phyloP scores from a whole-genome alignment of 768 basidiomycete genomes.

The Suillus bovinus region DNA sequence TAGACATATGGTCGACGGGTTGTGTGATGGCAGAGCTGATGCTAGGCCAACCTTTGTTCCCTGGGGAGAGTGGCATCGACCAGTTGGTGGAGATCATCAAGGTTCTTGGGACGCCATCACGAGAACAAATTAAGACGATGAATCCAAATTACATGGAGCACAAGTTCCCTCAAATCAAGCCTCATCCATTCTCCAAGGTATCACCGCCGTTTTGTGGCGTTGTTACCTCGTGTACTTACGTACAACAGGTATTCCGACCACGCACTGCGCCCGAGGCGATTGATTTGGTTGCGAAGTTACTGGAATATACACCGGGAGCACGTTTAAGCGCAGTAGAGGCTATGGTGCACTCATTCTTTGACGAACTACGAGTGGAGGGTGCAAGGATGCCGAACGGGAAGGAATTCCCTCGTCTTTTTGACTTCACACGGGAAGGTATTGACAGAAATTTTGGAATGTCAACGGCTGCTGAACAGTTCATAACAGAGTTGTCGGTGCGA shows the following conservation, averaged over 20 bases:
- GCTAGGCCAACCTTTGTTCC: slow-evolving; percentile 98
- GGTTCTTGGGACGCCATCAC: slow-evolving; percentile 95
- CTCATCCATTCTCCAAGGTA: slow-evolving; percentile 98
- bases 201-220: slow-evolving; percentile 16
- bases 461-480: slow-evolving; percentile 10
- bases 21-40: slow-evolving; percentile 99
- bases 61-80: slow-evolving; percentile 98
- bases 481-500: slow-evolving; percentile 88
- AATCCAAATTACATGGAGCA: slow-evolving; percentile 99
- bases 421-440: slow-evolving; percentile 96
- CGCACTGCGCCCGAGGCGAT: slow-evolving; percentile 96
- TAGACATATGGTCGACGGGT: slow-evolving; percentile 99
- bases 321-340: slow-evolving; percentile 88
- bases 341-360: slow-evolving; percentile 96
- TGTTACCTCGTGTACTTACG: slow-evolving; percentile 16
- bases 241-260: slow-evolving; percentile 88
- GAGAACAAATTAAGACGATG: slow-evolving; percentile 99
- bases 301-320: slow-evolving; percentile 97
- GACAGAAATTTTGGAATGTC: slow-evolving; percentile 2
- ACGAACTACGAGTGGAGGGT: slow-evolving; percentile 88
- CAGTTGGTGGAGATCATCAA: slow-evolving; percentile 99
- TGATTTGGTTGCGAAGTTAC: slow-evolving; percentile 88
- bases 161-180: slow-evolving; percentile 99
- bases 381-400: slow-evolving; percentile 97
- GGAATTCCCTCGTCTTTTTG: slow-evolving; percentile 91